Evolutionary conservation across 129 eudicot genomes (phyloP).

Genomic region (Cynara cardunculus): DNA sequence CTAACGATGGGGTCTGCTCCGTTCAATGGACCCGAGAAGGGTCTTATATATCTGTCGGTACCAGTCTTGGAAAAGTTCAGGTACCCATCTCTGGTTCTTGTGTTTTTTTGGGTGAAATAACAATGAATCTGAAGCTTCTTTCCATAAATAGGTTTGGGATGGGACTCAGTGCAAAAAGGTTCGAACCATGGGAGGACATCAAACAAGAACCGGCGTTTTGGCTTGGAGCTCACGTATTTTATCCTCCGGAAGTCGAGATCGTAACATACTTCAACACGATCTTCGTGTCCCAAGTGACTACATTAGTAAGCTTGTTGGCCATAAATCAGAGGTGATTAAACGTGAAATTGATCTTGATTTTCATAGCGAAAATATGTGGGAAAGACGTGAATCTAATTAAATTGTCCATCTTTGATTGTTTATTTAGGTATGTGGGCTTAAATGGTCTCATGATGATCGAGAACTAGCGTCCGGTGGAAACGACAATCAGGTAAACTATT

Average conservation of each 20-base stretch:
- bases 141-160: conserved; percentile 74
- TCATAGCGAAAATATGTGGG: no score
- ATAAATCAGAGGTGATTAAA: conserved; percentile 80
- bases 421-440: conserved; percentile 86
- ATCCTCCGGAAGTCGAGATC: conserved; percentile 97
- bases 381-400: no score
- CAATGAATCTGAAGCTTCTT: background rate
- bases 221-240: conserved; percentile 94
- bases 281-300: conserved; percentile 88
- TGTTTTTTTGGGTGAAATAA: background rate
- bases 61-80: conserved; percentile 94
- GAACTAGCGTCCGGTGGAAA: conserved; percentile 99
- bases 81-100: conserved; percentile 17
- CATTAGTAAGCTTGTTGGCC: conserved; percentile 92
- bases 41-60: conserved; percentile 91
- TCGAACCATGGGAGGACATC: conserved; percentile 90
- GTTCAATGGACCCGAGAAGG: conserved; percentile 99
- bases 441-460: conserved; percentile 99
- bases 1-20: conserved; percentile 85
- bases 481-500: conserved; percentile 67
- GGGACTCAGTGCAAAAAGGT: conserved; percentile 96
- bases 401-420: no score
- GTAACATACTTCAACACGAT: conserved; percentile 93
- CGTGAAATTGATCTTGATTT: background rate
- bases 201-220: conserved; percentile 91